Evolutionary conservation across 2,329 filamentous ascomycete species (phyloP).

Genomic region (Colletotrichum sp.): DNA sequence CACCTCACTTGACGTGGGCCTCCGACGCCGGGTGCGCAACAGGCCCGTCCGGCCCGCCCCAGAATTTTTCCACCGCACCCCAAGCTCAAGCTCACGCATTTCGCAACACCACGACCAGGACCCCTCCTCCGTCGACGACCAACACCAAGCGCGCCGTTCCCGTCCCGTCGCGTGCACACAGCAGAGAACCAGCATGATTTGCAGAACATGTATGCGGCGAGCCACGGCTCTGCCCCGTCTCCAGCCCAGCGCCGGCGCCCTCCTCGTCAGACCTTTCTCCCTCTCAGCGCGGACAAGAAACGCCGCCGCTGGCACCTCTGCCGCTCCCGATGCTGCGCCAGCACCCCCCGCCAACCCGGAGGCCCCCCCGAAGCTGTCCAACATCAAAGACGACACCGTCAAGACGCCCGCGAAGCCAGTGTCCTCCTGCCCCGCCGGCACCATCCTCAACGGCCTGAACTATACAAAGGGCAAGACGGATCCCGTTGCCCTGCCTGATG

Average conservation of each 20-base stretch:
- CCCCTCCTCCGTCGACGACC: background rate
- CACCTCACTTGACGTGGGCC: background rate
- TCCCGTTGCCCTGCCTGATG: conserved; percentile 75
- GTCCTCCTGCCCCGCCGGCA: conserved; percentile 70
- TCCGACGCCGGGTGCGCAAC: conserved; percentile 8
- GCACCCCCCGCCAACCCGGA: conserved; percentile 38
- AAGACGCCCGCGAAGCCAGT: conserved; percentile 32
- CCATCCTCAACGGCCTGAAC: conserved; percentile 75
- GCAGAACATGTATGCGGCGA: conserved; percentile 55
- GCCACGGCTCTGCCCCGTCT: conserved; percentile 39
- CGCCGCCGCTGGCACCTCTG: conserved; percentile 2
- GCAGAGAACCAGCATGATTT: conserved; percentile 37
- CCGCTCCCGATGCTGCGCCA: conserved; percentile 25
- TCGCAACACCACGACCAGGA: conserved; percentile 6
- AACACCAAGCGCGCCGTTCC: background rate
- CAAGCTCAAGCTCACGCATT: conserved; percentile 13
- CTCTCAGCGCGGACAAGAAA: conserved; percentile 30
- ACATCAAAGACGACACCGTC: conserved; percentile 31
- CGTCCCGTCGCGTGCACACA: background rate
- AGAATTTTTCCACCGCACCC: conserved; percentile 23
- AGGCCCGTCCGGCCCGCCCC: conserved; percentile 21
- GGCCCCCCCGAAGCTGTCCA: conserved; percentile 33
- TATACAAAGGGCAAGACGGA: conserved; percentile 77
- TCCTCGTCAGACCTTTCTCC: conserved; percentile 43
- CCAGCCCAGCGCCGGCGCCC: conserved; percentile 13